Percentiles rank a stretch among this genome's conserved stretches.
phyloP scores from a whole-genome alignment of 441 rosid species.

The Iberis amara region DNA sequence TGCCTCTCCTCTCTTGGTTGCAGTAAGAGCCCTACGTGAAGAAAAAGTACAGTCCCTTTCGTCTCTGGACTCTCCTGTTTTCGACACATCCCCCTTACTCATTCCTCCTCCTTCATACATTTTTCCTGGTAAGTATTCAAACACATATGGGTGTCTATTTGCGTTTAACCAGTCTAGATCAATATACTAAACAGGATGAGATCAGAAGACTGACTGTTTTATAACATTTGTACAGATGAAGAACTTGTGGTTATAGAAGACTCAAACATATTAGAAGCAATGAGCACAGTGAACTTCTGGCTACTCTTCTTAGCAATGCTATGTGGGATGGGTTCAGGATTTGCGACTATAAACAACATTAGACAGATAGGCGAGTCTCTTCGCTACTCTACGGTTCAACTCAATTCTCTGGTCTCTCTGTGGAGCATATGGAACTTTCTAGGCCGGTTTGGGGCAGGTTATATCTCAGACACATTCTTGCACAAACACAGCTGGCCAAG shows the following conservation, averaged over 20 bases:
- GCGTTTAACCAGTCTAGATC: neutral
- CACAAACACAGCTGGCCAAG: slow-evolving; percentile 43
- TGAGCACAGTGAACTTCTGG: slow-evolving; percentile 62
- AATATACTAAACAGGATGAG: neutral
- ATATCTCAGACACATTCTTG: slow-evolving; percentile 46
- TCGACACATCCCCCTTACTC: slow-evolving; percentile 16
- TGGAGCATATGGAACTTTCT: slow-evolving; percentile 71
- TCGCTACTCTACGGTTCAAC: slow-evolving; percentile 44
- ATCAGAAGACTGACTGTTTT: slow-evolving; percentile 11
- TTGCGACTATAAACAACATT: slow-evolving; percentile 51
- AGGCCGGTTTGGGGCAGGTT: slow-evolving; percentile 59
- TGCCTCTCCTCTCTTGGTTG: slow-evolving; percentile 48
- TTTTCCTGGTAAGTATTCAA: slow-evolving; percentile 9
- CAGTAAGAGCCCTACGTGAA: slow-evolving; percentile 32
- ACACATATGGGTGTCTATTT: neutral
- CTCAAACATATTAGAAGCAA: slow-evolving; percentile 47
- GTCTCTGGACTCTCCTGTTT: slow-evolving; percentile 14
- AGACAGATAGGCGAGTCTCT: slow-evolving; percentile 71
- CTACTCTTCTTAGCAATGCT: slow-evolving; percentile 68
- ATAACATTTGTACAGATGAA: slow-evolving; percentile 21
- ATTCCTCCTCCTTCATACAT: slow-evolving; percentile 24
- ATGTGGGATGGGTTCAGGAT: slow-evolving; percentile 76
- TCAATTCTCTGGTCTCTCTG: slow-evolving; percentile 44
- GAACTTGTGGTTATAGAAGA: slow-evolving; percentile 30
- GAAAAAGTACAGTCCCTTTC: slow-evolving; percentile 31